A percentile compares a stretch with the other conserved stretches of the same genome.
Conservation (phyloP, 371 early-diverging fungal species). For the Lichtheimia ramosa region DNA sequence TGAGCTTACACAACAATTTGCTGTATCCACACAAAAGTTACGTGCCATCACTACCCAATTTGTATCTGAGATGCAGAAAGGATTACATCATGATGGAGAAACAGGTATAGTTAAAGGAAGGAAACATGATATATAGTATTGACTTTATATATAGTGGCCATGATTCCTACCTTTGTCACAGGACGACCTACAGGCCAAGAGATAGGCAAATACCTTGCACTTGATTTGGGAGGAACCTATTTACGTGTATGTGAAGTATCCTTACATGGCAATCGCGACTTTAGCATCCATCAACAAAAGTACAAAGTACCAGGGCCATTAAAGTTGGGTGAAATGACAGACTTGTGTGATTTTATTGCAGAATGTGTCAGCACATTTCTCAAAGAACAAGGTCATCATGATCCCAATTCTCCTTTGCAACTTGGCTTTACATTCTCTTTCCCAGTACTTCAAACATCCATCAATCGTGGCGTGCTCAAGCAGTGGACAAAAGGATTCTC, state of each 20-base stretch:
- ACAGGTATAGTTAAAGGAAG: slow-evolving; percentile 21
- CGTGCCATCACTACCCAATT: slow-evolving; percentile 64
- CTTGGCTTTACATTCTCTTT: slow-evolving; percentile 96
- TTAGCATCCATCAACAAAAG: slow-evolving; percentile 72
- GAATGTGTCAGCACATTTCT: slow-evolving; percentile 80
- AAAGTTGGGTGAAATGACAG: slow-evolving; percentile 47
- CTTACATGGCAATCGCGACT: slow-evolving; percentile 65
- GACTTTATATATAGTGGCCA: slow-evolving; percentile 27
- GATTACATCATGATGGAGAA: slow-evolving; percentile 62
- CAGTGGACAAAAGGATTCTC: slow-evolving; percentile 95
- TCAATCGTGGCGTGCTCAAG: slow-evolving; percentile 80
- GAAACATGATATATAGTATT: too few species aligned
- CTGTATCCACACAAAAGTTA: slow-evolving; percentile 54
- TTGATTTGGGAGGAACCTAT: slow-evolving; percentile 95
- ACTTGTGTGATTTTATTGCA: slow-evolving; percentile 88
- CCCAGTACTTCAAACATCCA: slow-evolving; percentile 81
- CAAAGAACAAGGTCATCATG: slow-evolving; percentile 28
- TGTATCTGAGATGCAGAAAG: slow-evolving; percentile 72
- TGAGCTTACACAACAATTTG: slow-evolving; percentile 33
- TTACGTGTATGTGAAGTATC: slow-evolving; percentile 85
- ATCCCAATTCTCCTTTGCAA: slow-evolving; percentile 32
- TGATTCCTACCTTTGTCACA: slow-evolving; percentile 85
- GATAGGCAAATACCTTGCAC: slow-evolving; percentile 80
- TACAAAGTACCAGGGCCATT: slow-evolving; percentile 51
- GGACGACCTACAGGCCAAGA: slow-evolving; percentile 82